phyloP scores from a whole-genome alignment of 164 flowering plant species.

The Chimonanthus praecox region DNA sequence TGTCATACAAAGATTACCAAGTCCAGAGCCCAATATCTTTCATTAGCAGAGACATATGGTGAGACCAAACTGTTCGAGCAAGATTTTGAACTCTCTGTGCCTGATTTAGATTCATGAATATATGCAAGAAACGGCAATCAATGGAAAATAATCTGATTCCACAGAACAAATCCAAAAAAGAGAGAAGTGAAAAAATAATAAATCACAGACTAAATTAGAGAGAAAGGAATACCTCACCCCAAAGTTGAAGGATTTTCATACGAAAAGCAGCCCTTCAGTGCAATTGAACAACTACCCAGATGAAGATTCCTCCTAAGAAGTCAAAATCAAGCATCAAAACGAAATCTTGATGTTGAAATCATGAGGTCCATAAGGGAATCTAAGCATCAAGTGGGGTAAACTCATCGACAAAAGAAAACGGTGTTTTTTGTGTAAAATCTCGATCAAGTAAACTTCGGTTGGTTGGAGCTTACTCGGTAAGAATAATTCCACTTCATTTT shows the following conservation, averaged over 20 bases:
- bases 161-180: background rate
- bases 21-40: background rate
- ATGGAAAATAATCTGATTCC: conserved; percentile 2
- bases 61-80: background rate
- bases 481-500: background rate
- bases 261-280: conserved; percentile 8
- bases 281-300: conserved; percentile 23
- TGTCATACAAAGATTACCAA: background rate
- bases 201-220: background rate
- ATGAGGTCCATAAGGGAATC: conserved; percentile 11
- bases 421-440: conserved; percentile 10
- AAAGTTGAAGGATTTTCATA: background rate
- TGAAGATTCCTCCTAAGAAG: conserved; percentile 15
- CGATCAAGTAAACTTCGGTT: conserved; percentile 1
- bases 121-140: background rate
- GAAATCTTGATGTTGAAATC: conserved; percentile 7
- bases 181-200: background rate
- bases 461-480: background rate
- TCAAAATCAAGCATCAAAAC: conserved; percentile 19
- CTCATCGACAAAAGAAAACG: background rate
- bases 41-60: background rate
- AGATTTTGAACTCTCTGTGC: background rate
- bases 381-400: conserved; percentile 10
- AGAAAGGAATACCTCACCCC: background rate
- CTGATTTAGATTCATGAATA: background rate